Conservation (phyloP, 345 rosid species). For the Orychophragmus violaceus region DNA sequence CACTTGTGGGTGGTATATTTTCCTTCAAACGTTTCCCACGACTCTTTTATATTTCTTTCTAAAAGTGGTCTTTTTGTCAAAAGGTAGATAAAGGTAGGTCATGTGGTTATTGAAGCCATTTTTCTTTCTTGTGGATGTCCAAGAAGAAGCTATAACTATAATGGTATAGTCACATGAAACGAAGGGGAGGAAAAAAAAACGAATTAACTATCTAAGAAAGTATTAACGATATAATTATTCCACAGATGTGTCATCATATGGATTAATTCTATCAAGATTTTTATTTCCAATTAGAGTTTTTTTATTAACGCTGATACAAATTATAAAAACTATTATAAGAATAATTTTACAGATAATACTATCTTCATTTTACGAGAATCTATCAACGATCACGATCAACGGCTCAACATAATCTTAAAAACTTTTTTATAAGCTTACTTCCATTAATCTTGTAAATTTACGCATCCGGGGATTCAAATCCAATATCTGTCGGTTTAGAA, state of each 20-base stretch:
- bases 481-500: too few species aligned
- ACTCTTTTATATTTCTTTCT: constrained; percentile 15
- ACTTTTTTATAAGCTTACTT: too few species aligned
- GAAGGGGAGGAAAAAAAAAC: background rate
- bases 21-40: constrained; percentile 11
- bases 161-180: background rate
- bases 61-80: constrained; percentile 9
- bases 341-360: too few species aligned
- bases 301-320: too few species aligned
- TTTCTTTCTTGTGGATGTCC: constrained; percentile 1
- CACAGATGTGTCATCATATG: constrained; percentile 5
- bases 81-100: constrained; percentile 14
- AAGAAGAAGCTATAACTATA: background rate
- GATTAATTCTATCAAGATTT: background rate
- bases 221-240: background rate
- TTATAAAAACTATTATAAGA: too few species aligned
- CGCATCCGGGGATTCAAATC: too few species aligned
- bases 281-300: background rate
- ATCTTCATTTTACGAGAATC: too few species aligned
- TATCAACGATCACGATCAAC: too few species aligned
- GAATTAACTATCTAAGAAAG: background rate
- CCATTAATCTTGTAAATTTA: too few species aligned
- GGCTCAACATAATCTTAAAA: too few species aligned
- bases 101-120: constrained; percentile 9
- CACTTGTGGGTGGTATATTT: constrained; percentile 14